Evolutionary conservation across 75 land plant species (phyloP), one percentile per base, ranked within the genome.

Genomic region (Cupressus sempervirens): DNA sequence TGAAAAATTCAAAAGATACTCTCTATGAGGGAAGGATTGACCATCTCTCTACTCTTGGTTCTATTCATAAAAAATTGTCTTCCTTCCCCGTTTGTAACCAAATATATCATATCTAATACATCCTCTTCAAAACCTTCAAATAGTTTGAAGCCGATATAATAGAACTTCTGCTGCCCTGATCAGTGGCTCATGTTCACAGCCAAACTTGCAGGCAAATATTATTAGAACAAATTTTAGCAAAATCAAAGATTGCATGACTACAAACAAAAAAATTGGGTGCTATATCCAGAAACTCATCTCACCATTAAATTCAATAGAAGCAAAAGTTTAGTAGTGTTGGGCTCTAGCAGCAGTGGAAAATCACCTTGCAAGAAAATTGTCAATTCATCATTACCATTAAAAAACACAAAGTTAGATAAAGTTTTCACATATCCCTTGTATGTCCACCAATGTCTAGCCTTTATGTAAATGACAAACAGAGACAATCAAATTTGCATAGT

Each of bases 311-410:
- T 23, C 29, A 77, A 77, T 20, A 40, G 29, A 43, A 20, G 50
- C 48, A 43, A 20, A 43, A 62, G 26, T 62, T 20, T 20, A 62
- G 7, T 43, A 12, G n/a, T 77, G 30, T 70, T 77, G 46, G 81
- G 81, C 81, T 77, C 9, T 26, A n/a, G 77, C 77, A 43, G 81
- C 81, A 77, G n/a, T 26, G 46, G 81, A 77, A 74, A 38, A 16
- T 18, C 67, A 62, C 26, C 67, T 62, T 62, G 67, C 67, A 62
- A 62, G 67, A 62, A 62, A 62, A 23, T 46, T 46, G 48, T 46
- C 48, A 46, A 46, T 62, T 20, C 6, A 20, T 41, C 46, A 9
- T 77, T 77, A 38, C 16, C 81, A 77, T 41, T 1, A 41, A 77
- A 43, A 77, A 43, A 77, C 5, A 70, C 46, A 34, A 43, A 43